A percentile compares a stretch with the other conserved stretches of the same genome.
Conservation (phyloP, 345 rosid genomes). For the Salix purpurea region DNA sequence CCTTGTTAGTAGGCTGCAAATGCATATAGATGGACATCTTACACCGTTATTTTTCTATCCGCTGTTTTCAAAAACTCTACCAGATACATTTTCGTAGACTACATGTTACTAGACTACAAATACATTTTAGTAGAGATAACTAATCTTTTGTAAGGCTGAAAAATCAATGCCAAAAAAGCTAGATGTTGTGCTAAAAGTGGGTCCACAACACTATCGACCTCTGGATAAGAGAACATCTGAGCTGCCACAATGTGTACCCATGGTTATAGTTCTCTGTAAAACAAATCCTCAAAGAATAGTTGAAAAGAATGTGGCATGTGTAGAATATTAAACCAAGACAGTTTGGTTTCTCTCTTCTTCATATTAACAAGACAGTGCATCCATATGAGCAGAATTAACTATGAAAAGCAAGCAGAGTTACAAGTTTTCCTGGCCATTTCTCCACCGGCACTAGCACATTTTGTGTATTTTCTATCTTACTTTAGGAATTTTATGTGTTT, state of each 20-base stretch:
- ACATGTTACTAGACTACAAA: not conserved
- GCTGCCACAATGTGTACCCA: slow-evolving; percentile 64
- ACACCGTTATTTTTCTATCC: not conserved
- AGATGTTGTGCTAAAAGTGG: slow-evolving; percentile 90
- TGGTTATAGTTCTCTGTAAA: slow-evolving; percentile 29
- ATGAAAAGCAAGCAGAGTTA: not conserved
- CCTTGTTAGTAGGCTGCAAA: not conserved
- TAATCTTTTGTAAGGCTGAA: slow-evolving; percentile 88
- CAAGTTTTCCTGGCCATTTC: not conserved
- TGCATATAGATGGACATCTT: not conserved
- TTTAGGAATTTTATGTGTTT: not conserved
- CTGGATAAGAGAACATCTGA: slow-evolving; percentile 97
- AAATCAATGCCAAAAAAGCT: slow-evolving; percentile 96
- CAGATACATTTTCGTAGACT: not conserved
- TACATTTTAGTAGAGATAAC: slow-evolving; percentile 10
- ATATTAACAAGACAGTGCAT: not conserved
- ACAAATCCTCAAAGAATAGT: not conserved
- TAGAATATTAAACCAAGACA: not conserved
- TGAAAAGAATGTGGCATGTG: not conserved
- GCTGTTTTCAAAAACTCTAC: not conserved
- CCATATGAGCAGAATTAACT: not conserved
- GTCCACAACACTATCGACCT: slow-evolving; percentile 85
- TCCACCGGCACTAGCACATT: not conserved
- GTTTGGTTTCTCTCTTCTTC: not conserved
- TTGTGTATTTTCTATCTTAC: not conserved